These are phyloP conservation scores for Pisolithus marmoratus DNA, from an alignment of 768 basidiomycete genomes.

Conservation along the genomic window DNA sequence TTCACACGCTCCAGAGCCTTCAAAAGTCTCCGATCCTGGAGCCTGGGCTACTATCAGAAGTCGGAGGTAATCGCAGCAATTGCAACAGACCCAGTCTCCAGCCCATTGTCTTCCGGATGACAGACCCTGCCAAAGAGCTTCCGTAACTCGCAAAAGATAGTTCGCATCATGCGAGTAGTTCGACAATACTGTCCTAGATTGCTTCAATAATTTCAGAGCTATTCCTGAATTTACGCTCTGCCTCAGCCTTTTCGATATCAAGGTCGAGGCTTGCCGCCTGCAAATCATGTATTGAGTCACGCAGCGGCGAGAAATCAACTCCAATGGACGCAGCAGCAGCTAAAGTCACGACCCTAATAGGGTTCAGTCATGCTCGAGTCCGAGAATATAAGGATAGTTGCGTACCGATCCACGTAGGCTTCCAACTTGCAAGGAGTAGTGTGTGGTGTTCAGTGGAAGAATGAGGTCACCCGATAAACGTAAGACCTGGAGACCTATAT, in stretches of 20 bases:
- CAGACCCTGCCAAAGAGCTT: constrained; percentile 28
- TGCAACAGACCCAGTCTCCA: constrained; percentile 12
- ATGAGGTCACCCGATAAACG: constrained; percentile 49
- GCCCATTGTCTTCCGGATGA: constrained; percentile 1
- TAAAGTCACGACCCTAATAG: constrained; percentile 26
- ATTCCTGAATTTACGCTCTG: constrained; percentile 44
- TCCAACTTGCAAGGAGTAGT: constrained; percentile 54
- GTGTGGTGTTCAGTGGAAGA: constrained; percentile 64
- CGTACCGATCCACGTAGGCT: constrained; percentile 48
- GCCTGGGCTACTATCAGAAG: constrained; percentile 15
- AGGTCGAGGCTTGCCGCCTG: constrained; percentile 47
- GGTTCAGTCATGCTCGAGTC: not conserved
- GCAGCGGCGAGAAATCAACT: constrained; percentile 38
- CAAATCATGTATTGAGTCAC: constrained; percentile 39
- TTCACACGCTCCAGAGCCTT: constrained; percentile 55
- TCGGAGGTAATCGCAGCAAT: not conserved
- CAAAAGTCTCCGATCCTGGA: constrained; percentile 39
- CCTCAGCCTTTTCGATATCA: constrained; percentile 52
- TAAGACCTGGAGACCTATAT: constrained; percentile 50
- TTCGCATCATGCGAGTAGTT: constrained; percentile 22
- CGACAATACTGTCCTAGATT: constrained; percentile 10
- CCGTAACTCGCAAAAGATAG: constrained; percentile 31
- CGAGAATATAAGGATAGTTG: not conserved
- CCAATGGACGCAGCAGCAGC: constrained; percentile 16
- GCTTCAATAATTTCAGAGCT: constrained; percentile 35